These are phyloP conservation scores for Ceratobasidium sp. DNA, from an alignment of 1,284 basidiomycete genomes.

Conservation along the genomic window DNA sequence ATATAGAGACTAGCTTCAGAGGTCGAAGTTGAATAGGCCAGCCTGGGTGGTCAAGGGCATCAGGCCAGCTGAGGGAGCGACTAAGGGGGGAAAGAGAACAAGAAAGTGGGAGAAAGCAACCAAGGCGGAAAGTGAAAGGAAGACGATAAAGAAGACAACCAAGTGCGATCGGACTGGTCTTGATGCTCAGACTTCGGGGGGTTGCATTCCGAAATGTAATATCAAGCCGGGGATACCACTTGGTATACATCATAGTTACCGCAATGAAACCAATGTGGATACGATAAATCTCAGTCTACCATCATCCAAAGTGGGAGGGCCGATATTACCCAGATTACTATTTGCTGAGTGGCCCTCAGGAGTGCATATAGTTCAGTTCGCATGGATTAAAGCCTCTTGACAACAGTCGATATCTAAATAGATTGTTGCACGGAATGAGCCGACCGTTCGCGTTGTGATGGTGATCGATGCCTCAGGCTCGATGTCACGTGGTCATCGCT, in stretches of 20 bases:
- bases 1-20: constrained; percentile 37
- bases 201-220: constrained; percentile 11
- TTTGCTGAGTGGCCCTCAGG: too few species aligned
- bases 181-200: constrained; percentile 10
- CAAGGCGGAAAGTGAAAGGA: constrained; percentile 9
- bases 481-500: too few species aligned
- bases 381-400: too few species aligned
- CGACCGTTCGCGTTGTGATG: too few species aligned
- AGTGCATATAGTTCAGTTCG: too few species aligned
- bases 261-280: not conserved
- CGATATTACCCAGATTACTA: not conserved
- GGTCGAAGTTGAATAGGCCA: constrained; percentile 32
- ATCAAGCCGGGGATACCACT: not conserved
- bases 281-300: not conserved
- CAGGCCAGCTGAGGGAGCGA: constrained; percentile 40
- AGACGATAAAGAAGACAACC: constrained; percentile 29
- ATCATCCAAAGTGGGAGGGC: not conserved
- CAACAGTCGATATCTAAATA: too few species aligned
- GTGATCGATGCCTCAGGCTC: too few species aligned
- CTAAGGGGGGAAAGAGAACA: constrained; percentile 1
- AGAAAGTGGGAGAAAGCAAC: constrained; percentile 7
- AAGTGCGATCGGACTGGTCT: constrained; percentile 26
- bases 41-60: constrained; percentile 32
- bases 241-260: not conserved
- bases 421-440: too few species aligned